Evolutionary conservation across 805 yeast species (phyloP), one percentile per base, ranked within the genome.

Genomic region (Blastobotrys attinorum): DNA sequence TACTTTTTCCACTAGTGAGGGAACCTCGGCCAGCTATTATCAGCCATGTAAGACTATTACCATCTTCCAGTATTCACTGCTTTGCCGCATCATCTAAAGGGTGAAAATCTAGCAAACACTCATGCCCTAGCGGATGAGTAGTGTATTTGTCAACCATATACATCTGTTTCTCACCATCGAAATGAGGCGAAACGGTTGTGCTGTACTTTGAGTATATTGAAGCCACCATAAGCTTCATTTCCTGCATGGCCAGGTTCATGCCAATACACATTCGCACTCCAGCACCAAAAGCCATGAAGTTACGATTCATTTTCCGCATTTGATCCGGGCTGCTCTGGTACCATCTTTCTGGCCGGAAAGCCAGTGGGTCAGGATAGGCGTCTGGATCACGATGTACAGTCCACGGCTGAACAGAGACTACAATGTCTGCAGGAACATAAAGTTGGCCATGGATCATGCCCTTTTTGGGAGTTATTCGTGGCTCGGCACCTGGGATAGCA

Each of bases 261-360:
- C 90, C 89, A 43, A 81, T 63, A 54, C 90, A 82, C 87, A 81
- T 80, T 49, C 87, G 64, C 17, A 78, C 68, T 2, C 89, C 90
- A 33, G 77, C 73, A 1, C 89, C 88, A 64, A 83, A 82, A 0
- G 83, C 78, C 71, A 81, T 72, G 69, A 80, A 73, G 51, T 68
- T 67, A 42, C 65, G 69, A 45, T 69, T 67, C 76, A 78, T 80
- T 6, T 42, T 43, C 42, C 62, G 68, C 27, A 72, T 53, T 1
- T 54, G 57, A 2, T 54, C 58, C 2, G 58, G 47, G 52, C 73
- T 77, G 29, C 55, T 52, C 2, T 53, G 56, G 18, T 46, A 27
- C 90, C 89, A 82, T 48, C 88, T 63, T 23, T 75, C 79, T 1
- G 85, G 85, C n/a, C 62, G 54, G 57, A 76, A 80, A 11, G 36